These are phyloP conservation scores for Petrea volubilis DNA, from an alignment of 257 asterid genomes.

Conservation along the genomic window DNA sequence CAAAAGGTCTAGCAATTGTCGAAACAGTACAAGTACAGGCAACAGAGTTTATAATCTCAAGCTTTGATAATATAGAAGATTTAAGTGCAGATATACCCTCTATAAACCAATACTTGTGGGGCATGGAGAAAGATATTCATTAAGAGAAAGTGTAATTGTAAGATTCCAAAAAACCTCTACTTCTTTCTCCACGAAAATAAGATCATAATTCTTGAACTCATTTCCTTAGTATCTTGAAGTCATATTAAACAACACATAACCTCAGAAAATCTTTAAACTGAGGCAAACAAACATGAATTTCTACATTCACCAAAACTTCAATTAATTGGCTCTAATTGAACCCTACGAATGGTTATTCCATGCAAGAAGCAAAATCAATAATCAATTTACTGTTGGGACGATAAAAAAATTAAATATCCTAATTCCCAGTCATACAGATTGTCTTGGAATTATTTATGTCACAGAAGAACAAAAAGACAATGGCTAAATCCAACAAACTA, in stretches of 20 bases:
- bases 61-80: not conserved
- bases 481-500: not conserved
- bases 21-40: not conserved
- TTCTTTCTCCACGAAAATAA: conserved; percentile 9
- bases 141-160: not conserved
- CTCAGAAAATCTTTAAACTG: not conserved
- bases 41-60: not conserved
- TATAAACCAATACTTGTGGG: not conserved
- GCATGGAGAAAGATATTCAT: not conserved
- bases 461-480: not conserved
- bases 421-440: not conserved
- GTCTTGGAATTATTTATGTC: not conserved
- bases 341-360: not conserved
- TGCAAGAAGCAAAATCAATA: not conserved
- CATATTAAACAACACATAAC: not conserved
- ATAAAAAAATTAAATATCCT: not conserved
- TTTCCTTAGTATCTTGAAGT: not conserved
- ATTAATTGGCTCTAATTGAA: not conserved
- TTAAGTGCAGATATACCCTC: not conserved
- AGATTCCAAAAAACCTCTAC: too few species aligned
- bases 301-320: not conserved
- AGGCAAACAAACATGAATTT: not conserved
- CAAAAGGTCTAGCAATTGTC: not conserved
- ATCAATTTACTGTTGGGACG: not conserved
- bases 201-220: not conserved